Evolutionary conservation across 805 yeast species (phyloP).

Genomic region (Saturnispora halmiae): DNA sequence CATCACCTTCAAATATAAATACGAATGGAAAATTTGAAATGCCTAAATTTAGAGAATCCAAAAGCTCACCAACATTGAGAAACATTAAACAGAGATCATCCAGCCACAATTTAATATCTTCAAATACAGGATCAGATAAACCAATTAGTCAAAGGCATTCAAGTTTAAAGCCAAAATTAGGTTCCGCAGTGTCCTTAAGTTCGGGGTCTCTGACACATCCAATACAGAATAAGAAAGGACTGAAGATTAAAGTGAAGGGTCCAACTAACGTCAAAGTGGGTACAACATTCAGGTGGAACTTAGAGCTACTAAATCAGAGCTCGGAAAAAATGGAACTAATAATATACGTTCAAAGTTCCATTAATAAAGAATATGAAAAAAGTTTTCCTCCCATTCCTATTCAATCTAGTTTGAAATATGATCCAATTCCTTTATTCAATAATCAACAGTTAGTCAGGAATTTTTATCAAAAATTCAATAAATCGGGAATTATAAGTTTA

Average conservation of each 20-base stretch:
- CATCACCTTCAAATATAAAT: constrained; percentile 7
- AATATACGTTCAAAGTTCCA: constrained; percentile 35
- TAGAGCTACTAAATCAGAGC: constrained; percentile 58
- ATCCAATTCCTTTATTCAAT: constrained; percentile 25
- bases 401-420: constrained; percentile 18
- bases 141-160: constrained; percentile 8
- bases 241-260: constrained; percentile 53
- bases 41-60: constrained; percentile 3
- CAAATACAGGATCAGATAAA: neutral
- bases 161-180: constrained; percentile 16
- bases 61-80: constrained; percentile 7
- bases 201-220: constrained; percentile 3
- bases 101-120: neutral
- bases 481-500: constrained; percentile 52
- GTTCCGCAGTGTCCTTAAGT: constrained; percentile 18
- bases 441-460: constrained; percentile 22
- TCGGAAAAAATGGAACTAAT: constrained; percentile 42
- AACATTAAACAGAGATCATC: constrained; percentile 4
- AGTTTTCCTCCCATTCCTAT: constrained; percentile 30
- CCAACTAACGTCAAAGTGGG: constrained; percentile 54
- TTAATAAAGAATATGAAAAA: constrained; percentile 29
- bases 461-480: constrained; percentile 31
- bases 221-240: constrained; percentile 20
- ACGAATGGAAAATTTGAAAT: neutral
- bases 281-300: constrained; percentile 48